A percentile compares a stretch with the other conserved stretches of the same genome.
phyloP scores from a whole-genome alignment of 768 basidiomycete species.

The Lactifluus subvellereus region DNA sequence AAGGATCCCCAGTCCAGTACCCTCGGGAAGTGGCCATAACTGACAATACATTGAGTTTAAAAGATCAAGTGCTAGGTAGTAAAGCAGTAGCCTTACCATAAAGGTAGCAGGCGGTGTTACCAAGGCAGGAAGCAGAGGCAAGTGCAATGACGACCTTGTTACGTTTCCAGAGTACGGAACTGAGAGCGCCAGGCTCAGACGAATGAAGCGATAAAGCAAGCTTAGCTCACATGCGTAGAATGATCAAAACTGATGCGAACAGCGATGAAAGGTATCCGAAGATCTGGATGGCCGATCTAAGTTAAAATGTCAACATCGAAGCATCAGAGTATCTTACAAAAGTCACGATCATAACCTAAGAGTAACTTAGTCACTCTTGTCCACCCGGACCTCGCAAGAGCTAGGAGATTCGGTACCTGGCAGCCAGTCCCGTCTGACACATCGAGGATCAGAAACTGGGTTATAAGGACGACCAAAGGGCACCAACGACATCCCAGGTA shows the following conservation, averaged over 20 bases:
- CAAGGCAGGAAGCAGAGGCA: background rate
- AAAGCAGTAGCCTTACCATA: background rate
- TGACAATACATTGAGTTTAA: background rate
- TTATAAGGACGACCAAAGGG: background rate
- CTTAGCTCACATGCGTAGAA: background rate
- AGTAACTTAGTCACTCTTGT: background rate
- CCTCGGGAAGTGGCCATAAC: background rate
- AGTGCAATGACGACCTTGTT: background rate
- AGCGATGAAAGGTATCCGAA: slow-evolving; percentile 5
- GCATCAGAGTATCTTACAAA: background rate
- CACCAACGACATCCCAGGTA: background rate
- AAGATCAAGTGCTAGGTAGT: background rate
- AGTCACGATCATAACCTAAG: background rate
- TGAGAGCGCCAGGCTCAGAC: background rate
- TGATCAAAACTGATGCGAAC: slow-evolving; percentile 6
- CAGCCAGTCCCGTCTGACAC: background rate
- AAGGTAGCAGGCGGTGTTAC: background rate
- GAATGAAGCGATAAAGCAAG: background rate
- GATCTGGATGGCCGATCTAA: background rate
- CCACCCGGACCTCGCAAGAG: background rate
- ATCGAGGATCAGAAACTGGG: background rate
- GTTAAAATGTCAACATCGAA: background rate
- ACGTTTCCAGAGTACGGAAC: background rate
- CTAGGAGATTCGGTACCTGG: background rate
- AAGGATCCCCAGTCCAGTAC: background rate